Conservation (phyloP, 1,139 yeast species). For the Martiniozyma asiatica region DNA sequence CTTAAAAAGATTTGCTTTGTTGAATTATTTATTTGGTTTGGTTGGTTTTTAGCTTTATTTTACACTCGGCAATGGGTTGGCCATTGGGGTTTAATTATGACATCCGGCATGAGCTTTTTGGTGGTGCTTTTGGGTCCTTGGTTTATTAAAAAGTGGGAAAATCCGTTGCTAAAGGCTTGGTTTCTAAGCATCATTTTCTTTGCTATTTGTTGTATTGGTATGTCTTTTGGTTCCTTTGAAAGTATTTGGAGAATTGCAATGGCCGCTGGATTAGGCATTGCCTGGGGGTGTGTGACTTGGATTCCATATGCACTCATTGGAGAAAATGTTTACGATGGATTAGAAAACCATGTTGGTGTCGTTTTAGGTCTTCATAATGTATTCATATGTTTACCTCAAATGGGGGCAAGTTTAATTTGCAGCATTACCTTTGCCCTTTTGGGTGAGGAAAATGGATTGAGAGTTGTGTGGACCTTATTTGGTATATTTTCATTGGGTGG, state of each 20-base stretch:
- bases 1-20: constrained; percentile 31
- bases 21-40: constrained; percentile 42
- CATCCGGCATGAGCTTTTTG: constrained; percentile 31
- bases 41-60: constrained; percentile 37
- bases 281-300: constrained; percentile 43
- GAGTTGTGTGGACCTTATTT: too few species aligned
- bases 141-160: constrained; percentile 26
- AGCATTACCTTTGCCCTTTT: too few species aligned
- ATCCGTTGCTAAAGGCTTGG: too few species aligned
- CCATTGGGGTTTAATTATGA: constrained; percentile 23
- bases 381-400: constrained; percentile 38
- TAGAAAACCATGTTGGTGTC: constrained; percentile 38
- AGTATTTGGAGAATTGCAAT: constrained; percentile 28
- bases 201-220: constrained; percentile 28
- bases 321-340: constrained; percentile 30
- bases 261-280: constrained; percentile 33
- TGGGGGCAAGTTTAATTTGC: too few species aligned
- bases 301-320: constrained; percentile 38
- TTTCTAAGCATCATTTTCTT: too few species aligned
- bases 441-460: too few species aligned
- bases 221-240: constrained; percentile 27
- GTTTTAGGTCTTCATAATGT: constrained; percentile 37
- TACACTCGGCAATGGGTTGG: constrained; percentile 41
- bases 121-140: constrained; percentile 17
- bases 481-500: too few species aligned